Evolutionary conservation across 2,329 filamentous ascomycete genomes (phyloP).

Genomic region (Lecanoromycetidae sp.): DNA sequence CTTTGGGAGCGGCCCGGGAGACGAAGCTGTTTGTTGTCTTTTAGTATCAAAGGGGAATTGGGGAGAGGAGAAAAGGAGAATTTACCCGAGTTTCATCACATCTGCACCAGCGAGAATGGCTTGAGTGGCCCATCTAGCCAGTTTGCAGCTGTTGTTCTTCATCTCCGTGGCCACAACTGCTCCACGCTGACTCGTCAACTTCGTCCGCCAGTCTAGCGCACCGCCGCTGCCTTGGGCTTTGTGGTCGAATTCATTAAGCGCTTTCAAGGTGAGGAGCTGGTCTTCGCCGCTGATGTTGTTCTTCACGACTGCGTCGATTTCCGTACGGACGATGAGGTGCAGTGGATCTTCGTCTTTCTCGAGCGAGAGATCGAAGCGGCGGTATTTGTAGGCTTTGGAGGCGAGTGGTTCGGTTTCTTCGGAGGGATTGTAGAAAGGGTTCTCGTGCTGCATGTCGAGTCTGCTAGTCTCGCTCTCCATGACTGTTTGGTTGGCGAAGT

Average conservation of each 20-base stretch:
- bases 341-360: constrained; percentile 85
- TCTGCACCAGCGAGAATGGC: constrained; percentile 95
- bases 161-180: constrained; percentile 97
- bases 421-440: constrained; percentile 92
- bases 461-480: constrained; percentile 66
- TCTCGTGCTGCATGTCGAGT: constrained; percentile 72
- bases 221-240: constrained; percentile 93
- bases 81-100: constrained; percentile 92
- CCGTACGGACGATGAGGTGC: constrained; percentile 83
- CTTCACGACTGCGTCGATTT: constrained; percentile 91
- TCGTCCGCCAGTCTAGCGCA: constrained; percentile 91
- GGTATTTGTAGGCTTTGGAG: constrained; percentile 97
- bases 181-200: constrained; percentile 87
- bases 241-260: constrained; percentile 97
- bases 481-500: constrained; percentile 95
- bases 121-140: constrained; percentile 94
- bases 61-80: constrained; percentile 19
- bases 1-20: constrained; percentile 83
- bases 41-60: neutral
- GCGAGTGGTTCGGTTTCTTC: constrained; percentile 90
- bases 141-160: constrained; percentile 99
- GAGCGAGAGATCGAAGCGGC: constrained; percentile 86
- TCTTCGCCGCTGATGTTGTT: constrained; percentile 86
- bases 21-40: constrained; percentile 56
- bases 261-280: constrained; percentile 84